phyloP scores from a whole-genome alignment of 257 asterid species.

The Henckelia pumila region DNA sequence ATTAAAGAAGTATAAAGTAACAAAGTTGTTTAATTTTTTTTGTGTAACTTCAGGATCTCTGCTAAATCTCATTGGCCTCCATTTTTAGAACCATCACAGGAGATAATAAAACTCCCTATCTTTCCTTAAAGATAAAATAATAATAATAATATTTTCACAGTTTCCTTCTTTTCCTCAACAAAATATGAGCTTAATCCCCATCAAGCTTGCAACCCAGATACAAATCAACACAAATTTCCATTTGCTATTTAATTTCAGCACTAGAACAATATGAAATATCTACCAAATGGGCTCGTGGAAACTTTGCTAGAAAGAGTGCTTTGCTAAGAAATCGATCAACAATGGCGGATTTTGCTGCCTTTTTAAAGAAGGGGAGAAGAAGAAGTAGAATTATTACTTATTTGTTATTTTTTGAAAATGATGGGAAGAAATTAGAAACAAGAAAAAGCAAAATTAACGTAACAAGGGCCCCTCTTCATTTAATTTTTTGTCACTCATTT shows the following conservation, averaged over 20 bases:
- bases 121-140: conserved; percentile 12
- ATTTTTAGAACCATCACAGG: conserved; percentile 26
- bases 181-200: not conserved
- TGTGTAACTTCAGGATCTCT: conserved; percentile 21
- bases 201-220: not conserved
- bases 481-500: not conserved
- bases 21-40: conserved; percentile 14
- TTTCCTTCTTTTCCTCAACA: not conserved
- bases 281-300: not conserved
- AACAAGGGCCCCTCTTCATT: not conserved
- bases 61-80: conserved; percentile 57
- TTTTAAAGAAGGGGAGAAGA: not conserved
- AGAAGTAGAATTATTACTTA: not conserved
- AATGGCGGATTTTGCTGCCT: not conserved
- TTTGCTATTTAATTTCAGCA: not conserved
- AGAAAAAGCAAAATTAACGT: not conserved
- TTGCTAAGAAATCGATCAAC: not conserved
- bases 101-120: conserved; percentile 32
- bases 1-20: conserved; percentile 18
- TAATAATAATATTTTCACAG: not conserved
- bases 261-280: not conserved
- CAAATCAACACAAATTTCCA: not conserved
- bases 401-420: not conserved
- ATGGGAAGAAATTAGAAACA: not conserved
- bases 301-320: not conserved